A percentile compares a stretch with the other conserved stretches of the same genome.
Evolutionary conservation across 2,329 filamentous ascomycete species (phyloP).

Genomic region (Fusarium drepaniforme): DNA sequence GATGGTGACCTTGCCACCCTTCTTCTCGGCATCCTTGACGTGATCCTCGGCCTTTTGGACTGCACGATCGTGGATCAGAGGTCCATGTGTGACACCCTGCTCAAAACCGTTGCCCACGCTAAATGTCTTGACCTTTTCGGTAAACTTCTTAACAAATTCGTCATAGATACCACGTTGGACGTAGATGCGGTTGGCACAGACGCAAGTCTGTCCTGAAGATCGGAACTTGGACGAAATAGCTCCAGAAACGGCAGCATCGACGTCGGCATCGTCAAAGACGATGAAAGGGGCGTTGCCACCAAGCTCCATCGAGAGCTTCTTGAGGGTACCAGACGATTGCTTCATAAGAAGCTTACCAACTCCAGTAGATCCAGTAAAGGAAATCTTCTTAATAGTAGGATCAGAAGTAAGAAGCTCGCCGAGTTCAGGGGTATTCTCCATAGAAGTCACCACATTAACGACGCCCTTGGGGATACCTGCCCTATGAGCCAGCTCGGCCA

Average conservation of each 20-base stretch:
- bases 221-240: slow-evolving; percentile 93
- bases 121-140: slow-evolving; percentile 79
- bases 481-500: slow-evolving; percentile 87
- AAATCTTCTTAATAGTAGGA: slow-evolving; percentile 86
- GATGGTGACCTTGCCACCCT: slow-evolving; percentile 80
- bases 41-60: slow-evolving; percentile 83
- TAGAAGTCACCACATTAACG: slow-evolving; percentile 86
- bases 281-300: slow-evolving; percentile 97
- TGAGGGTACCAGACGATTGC: slow-evolving; percentile 86
- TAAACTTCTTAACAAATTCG: slow-evolving; percentile 75
- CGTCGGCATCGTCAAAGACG: slow-evolving; percentile 93
- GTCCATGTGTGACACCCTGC: slow-evolving; percentile 80
- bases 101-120: slow-evolving; percentile 82
- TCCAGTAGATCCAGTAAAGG: slow-evolving; percentile 86
- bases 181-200: slow-evolving; percentile 88
- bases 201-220: slow-evolving; percentile 94
- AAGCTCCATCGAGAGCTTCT: slow-evolving; percentile 87
- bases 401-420: slow-evolving; percentile 80
- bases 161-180: slow-evolving; percentile 85
- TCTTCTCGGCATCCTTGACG: slow-evolving; percentile 81
- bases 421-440: slow-evolving; percentile 83
- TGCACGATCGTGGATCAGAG: slow-evolving; percentile 87
- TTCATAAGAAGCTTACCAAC: slow-evolving; percentile 87
- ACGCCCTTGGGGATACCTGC: slow-evolving; percentile 93
- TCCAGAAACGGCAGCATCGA: slow-evolving; percentile 86